A percentile compares a stretch with the other conserved stretches of the same genome.
phyloP scores from a whole-genome alignment of 2,329 filamentous ascomycete species.

The Ascosphaera acerosa region DNA sequence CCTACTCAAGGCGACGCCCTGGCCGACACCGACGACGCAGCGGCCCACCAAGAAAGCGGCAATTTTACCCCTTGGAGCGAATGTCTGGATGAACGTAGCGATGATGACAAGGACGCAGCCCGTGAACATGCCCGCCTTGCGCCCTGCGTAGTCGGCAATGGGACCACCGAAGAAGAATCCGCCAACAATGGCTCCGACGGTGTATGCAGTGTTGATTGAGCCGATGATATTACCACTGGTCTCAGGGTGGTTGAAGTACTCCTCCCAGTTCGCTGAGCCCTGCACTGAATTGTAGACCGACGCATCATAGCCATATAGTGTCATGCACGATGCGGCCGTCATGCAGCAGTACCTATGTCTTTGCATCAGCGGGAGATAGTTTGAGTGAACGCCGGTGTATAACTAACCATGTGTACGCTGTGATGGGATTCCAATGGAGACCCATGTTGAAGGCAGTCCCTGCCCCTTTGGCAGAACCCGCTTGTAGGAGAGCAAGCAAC shows the following conservation, averaged over 20 bases:
- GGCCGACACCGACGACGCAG: conserved; percentile 42
- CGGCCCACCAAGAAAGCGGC: conserved; percentile 43
- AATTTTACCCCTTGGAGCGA: conserved; percentile 33
- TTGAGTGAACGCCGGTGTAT: background rate
- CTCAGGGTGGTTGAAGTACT: conserved; percentile 29
- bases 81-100: conserved; percentile 43
- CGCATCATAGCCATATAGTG: conserved; percentile 49
- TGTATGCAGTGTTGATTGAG: conserved; percentile 42
- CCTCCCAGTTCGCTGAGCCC: conserved; percentile 39
- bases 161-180: conserved; percentile 46
- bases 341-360: conserved; percentile 34
- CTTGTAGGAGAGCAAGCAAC: no score
- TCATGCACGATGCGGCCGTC: conserved; percentile 48
- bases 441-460: no score
- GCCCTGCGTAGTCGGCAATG: conserved; percentile 33
- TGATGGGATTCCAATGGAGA: background rate
- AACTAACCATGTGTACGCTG: background rate
- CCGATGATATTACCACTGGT: conserved; percentile 21
- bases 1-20: conserved; percentile 38
- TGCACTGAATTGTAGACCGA: conserved; percentile 50
- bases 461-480: no score
- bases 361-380: background rate
- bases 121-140: conserved; percentile 37
- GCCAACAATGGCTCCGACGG: conserved; percentile 42
- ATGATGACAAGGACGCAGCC: conserved; percentile 40